Base-by-base conservation (phyloP, 371 early-diverging fungal genomes). In the Rhizopus delemar region DNA sequence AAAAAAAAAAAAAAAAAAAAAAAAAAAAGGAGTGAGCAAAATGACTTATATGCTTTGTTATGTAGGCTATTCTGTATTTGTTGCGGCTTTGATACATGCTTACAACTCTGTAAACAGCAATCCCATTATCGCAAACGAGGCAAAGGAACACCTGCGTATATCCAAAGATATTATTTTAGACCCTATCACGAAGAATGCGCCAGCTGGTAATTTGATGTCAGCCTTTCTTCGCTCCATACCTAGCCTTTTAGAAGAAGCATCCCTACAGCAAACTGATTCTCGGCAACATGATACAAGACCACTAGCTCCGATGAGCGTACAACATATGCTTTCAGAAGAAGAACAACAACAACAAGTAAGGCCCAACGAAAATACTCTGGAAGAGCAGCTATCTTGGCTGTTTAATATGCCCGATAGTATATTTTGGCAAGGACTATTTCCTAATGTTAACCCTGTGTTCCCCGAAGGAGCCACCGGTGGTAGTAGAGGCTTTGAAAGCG, bases 1-100 rank as follows among this genome's bases (percentile, higher is more conserved):
- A n/a, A 1, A 43, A 9, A 43, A 9, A 43, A 9, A 43, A n/a
- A 43, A 9, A 43, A 13, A 15, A 9, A 13, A 13, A 9, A 5
- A 35, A 41, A 35, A 5, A 22, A 2, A 22, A 2, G 22, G 22
- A 22, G 22, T 1, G 22, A 22, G 22, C 15, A 38, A 28, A 29
- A 51, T 51, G 22, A 13, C 11, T 9, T 28, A 11, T 4, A 12
- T 32, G 13, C 41, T 45, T 12, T 22, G 22, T 22, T 22, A 22
- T 22, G 22, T 51, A 75, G 78, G 60, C 0, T 79, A 76, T 59
- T 68, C 80, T 22, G 63, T 76, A 5, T 76, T 68, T 58, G 74
- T 74, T 41, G 76, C 80, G 1, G 62, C 70, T 2, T 55, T 79
- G 29, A 72, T 79, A 11, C 80, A 79, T 59, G 58, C 76, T 1